Base-by-base conservation (phyloP, 2,329 filamentous ascomycete genomes). In the Venturia carpophila region DNA sequence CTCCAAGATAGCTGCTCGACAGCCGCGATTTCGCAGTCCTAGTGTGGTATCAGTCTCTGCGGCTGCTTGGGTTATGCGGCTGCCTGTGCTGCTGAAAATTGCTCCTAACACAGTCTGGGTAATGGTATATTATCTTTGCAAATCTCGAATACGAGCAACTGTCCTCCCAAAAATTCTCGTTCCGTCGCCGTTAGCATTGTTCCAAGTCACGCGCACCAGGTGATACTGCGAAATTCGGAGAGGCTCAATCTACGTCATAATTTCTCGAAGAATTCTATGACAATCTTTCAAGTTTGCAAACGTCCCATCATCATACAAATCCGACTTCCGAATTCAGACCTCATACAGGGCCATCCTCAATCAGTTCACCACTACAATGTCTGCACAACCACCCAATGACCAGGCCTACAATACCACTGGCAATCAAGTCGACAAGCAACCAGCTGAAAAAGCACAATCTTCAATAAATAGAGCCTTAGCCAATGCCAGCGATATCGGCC, bases 391-490 rank as follows among this genome's bases (percentile, higher is more conserved):
- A 21, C 73, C 74, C 60, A 72, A 73, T 39, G 64, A 75, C 67
- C 73, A 79, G 69, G 79, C 76, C 64, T 82, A 82, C 75, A 75
- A 75, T 15, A 79, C 78, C 2, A 71, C 76, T 2, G 77, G 76
- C 68, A 82, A 82, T 70, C 75, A 79, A 42, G 76, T 72, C n/a
- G 69, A 73, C 30, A 76, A 78, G 65, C 73, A 75, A 66, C 77
- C 78, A 13, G 65, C 71, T 61, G 79, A 82, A 67, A 62, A 72
- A 47, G 60, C 67, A 1, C 68, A 79, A 66, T 72, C 76, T n/a
- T 64, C 69, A 7, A 67, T 75, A 64, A 71, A 74, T 68, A 66
- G 67, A 9, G 47, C 68, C 55, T 69, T 69, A 24, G 65, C 69
- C 17, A 52, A 27, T 17, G 47, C 39, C 60, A 1, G 24, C 49